phyloP scores from a whole-genome alignment of 1,284 basidiomycete species.

The Sporisorium graminicola region DNA sequence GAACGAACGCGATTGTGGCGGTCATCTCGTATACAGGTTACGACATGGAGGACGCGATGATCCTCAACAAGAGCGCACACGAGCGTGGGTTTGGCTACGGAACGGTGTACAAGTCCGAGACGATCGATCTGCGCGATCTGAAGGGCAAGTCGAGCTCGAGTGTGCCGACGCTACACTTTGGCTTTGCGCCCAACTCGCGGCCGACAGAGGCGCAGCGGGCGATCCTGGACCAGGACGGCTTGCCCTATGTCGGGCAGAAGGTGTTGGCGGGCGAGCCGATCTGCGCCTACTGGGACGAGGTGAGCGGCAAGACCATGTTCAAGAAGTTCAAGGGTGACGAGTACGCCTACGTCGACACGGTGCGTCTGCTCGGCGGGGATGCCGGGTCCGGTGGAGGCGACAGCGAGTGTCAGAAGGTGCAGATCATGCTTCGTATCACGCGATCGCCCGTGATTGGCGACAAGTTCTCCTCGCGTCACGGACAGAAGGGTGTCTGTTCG shows the following conservation, averaged over 20 bases:
- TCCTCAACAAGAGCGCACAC: constrained; percentile 97
- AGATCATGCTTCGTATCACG: constrained; percentile 92
- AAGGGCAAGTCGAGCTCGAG: constrained; percentile 43
- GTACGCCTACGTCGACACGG: constrained; percentile 88
- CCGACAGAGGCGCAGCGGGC: constrained; percentile 68
- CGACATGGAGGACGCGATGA: constrained; percentile 99
- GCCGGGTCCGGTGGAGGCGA: constrained; percentile 75
- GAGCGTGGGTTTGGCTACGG: constrained; percentile 98
- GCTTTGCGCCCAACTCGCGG: constrained; percentile 75
- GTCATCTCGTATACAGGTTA: constrained; percentile 99
- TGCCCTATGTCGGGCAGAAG: constrained; percentile 82
- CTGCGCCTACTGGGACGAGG: constrained; percentile 86
- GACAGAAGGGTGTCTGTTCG: constrained; percentile 99
- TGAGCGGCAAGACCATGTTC: constrained; percentile 83
- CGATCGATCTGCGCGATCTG: constrained; percentile 87
- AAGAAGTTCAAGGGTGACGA: constrained; percentile 99
- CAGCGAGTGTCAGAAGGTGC: constrained; percentile 89
- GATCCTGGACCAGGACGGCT: constrained; percentile 84
- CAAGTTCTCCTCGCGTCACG: constrained; percentile 98
- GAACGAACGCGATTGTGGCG: constrained; percentile 97
- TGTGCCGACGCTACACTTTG: constrained; percentile 79
- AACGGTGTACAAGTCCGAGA: constrained; percentile 94
- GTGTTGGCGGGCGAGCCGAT: constrained; percentile 81
- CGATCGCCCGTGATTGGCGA: constrained; percentile 98
- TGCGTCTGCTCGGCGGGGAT: constrained; percentile 89